phyloP scores from a whole-genome alignment of 2,329 filamentous ascomycete species.

The Berkeleyomyces basicola region DNA sequence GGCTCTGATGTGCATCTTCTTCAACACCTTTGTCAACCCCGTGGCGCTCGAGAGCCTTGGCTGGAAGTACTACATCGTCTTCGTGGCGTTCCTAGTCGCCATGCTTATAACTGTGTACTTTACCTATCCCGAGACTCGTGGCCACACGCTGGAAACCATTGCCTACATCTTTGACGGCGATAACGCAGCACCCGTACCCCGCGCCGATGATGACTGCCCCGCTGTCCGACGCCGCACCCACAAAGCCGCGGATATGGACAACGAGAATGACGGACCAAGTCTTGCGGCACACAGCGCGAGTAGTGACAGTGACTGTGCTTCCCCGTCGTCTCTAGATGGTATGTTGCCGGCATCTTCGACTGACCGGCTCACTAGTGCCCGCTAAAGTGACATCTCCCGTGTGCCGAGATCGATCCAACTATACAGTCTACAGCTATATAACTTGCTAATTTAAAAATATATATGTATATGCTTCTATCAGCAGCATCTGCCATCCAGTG shows the following conservation, averaged over 20 bases:
- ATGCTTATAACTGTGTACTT: conserved; percentile 48
- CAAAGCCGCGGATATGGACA: neutral
- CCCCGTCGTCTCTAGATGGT: neutral
- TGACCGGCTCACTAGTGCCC: neutral
- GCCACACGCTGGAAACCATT: conserved; percentile 16
- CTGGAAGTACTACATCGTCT: conserved; percentile 29
- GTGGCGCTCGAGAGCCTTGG: conserved; percentile 24
- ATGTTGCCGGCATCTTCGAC: neutral
- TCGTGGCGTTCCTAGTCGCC: conserved; percentile 27
- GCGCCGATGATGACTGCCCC: neutral
- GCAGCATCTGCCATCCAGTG: too few relatives aligned
- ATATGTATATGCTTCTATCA: too few relatives aligned
- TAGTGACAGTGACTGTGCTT: neutral
- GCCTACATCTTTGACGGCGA: conserved; percentile 13
- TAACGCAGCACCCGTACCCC: neutral
- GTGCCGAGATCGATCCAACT: too few relatives aligned
- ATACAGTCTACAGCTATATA: too few relatives aligned
- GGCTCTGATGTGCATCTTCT: conserved; percentile 26
- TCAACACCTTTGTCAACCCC: conserved; percentile 29
- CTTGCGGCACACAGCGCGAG: neutral
- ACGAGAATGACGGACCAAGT: neutral
- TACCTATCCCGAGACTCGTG: conserved; percentile 72
- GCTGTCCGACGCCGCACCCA: neutral
- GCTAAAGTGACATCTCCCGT: neutral
- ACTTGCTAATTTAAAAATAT: too few relatives aligned